phyloP scores from a whole-genome alignment of 495 filamentous ascomycete species.

The Penicilliopsis zonata region DNA sequence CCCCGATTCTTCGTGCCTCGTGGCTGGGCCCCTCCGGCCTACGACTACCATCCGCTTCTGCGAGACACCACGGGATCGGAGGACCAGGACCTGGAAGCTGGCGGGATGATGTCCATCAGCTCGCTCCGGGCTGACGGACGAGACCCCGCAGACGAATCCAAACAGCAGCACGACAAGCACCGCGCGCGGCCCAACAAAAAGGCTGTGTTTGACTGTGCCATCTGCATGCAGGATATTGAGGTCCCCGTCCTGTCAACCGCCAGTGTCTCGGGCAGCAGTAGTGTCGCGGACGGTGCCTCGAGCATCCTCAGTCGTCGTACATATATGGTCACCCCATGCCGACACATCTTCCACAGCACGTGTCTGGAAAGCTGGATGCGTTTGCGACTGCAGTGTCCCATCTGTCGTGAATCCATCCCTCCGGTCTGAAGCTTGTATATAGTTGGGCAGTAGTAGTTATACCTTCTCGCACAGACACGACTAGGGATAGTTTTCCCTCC shows the following conservation, averaged over 20 bases:
- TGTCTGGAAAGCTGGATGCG: slow-evolving; percentile 97
- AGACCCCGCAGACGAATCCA: slow-evolving; percentile 23
- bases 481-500: no score
- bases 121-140: slow-evolving; percentile 33
- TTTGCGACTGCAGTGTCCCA: slow-evolving; percentile 85
- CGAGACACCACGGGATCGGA: slow-evolving; percentile 41
- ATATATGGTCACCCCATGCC: slow-evolving; percentile 96
- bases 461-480: background rate
- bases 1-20: slow-evolving; percentile 64
- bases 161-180: slow-evolving; percentile 26
- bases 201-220: slow-evolving; percentile 77
- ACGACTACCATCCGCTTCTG: slow-evolving; percentile 89
- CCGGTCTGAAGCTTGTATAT: slow-evolving; percentile 44
- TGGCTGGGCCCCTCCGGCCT: slow-evolving; percentile 68
- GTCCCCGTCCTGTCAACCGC: slow-evolving; percentile 63
- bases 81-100: slow-evolving; percentile 64
- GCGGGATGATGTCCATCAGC: slow-evolving; percentile 57
- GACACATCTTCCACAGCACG: slow-evolving; percentile 88
- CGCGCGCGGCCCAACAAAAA: slow-evolving; percentile 37
- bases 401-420: slow-evolving; percentile 82
- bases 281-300: slow-evolving; percentile 45
- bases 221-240: slow-evolving; percentile 84
- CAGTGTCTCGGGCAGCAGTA: slow-evolving; percentile 30
- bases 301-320: slow-evolving; percentile 63
- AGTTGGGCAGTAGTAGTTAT: no score